Evolutionary conservation across 75 land plant species (phyloP), one percentile per base, ranked within the genome.

Genomic region (Pseudotsuga menziesii): DNA sequence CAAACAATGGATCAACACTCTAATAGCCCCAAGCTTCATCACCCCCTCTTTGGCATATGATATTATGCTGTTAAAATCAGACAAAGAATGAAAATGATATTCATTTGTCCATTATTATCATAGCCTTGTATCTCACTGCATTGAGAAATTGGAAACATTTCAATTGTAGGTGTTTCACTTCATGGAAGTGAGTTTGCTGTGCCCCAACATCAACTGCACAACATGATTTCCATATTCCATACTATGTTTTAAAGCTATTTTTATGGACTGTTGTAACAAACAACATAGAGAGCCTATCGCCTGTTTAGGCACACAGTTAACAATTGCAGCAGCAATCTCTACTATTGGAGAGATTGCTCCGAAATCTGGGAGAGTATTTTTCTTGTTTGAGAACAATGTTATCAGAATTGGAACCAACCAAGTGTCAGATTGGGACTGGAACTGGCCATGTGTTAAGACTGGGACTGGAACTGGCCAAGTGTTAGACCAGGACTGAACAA

Each of bases 261-360:
- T 77, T 52, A 95, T 82, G 61, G 90, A 92, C 72, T 97, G 98
- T 79, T 93, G 99, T 78, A 97, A 67, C 52, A 97, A 83, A 79
- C 93, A 97, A 82, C 96, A 91, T 48, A 48, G 9, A 48, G 11
- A 48, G 9, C 9, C 8, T 48, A 48, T 48, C 9, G 8, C 41
- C 41, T 39, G 41, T 29, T 29, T 29, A 29, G 32, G 32, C 32
- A 29, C 32, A 29, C 32, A 29, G 32, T 29, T 29, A 29, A 29
- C 32, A 29, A 29, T 29, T 29, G 32, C 32, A 29, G 32, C 32
- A 29, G 32, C 1, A 1, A 29, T 29, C 32, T 29, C 32, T 29
- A 29, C 0, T 39, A 39, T 39, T 4, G 4, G 41, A 3, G n/a
- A n/a, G n/a, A n/a, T n/a, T n/a, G n/a, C 2, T 4, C 11, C 2